Evolutionary conservation across 768 basidiomycete species (phyloP), one percentile per base, ranked within the genome.

Genomic region (Grammothele lineata): DNA sequence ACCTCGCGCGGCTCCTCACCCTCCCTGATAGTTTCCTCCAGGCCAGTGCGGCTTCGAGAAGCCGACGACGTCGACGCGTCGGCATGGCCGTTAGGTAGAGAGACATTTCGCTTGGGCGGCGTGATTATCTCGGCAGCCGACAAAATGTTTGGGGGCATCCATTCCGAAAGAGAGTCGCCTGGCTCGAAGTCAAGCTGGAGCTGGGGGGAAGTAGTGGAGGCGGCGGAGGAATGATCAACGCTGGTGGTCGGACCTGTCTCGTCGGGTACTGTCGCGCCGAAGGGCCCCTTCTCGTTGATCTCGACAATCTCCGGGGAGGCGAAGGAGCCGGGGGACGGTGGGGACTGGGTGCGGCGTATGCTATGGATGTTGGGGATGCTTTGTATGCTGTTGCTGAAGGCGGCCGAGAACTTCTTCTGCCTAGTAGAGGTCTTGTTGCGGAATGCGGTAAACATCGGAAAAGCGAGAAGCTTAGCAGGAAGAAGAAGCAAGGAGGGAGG

Each of bases 321-420:
- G 42, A 61, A 61, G 24, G 61, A 62, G 18, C 43, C 59, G 7
- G 61, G 61, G 1, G 61, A 62, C 0, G 58, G 57, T 15, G 62
- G 62, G 4, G 54, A 52, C 38, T 51, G 57, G 1, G 54, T 44
- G 14, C 62, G 56, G 2, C 51, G 47, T 8, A 45, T 27, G 33
- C 43, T 36, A n/a, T 15, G 12, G 5, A 54, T 38, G n/a, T n/a
- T n/a, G n/a, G n/a, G n/a, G n/a, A n/a, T n/a, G n/a, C n/a, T n/a
- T n/a, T n/a, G n/a, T n/a, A n/a, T n/a, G n/a, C n/a, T n/a, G n/a
- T n/a, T n/a, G n/a, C n/a, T n/a, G n/a, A n/a, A n/a, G 19, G 54
- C 47, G 24, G 50, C 49, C 40, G 47, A 53, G 52, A 61, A 40
- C 41, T 47, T 52, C 38, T 54, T 43, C 15, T 43, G 30, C 54